Evolutionary conservation across 2,329 filamentous ascomycete species (phyloP).

Genomic region (Fusarium brevicatenulatum): DNA sequence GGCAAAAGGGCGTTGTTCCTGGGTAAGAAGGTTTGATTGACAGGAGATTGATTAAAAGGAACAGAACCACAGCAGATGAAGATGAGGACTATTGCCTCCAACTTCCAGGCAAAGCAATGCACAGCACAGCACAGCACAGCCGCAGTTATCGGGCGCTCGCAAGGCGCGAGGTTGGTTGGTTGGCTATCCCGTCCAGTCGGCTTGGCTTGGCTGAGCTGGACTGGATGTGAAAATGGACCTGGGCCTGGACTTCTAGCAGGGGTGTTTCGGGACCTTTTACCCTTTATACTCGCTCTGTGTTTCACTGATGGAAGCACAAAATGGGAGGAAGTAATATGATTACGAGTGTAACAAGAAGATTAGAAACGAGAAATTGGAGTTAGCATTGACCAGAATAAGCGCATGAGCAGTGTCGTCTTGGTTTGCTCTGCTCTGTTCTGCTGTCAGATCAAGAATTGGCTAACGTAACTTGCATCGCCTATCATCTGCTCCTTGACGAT

Average conservation of each 20-base stretch:
- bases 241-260: constrained; percentile 20
- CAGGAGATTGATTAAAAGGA: background rate
- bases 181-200: constrained; percentile 16
- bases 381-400: constrained; percentile 1
- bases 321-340: constrained; percentile 1
- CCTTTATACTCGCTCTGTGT: constrained; percentile 22
- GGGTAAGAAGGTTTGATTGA: constrained; percentile 6
- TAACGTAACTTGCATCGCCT: background rate
- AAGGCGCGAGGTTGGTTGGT: constrained; percentile 39
- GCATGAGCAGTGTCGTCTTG: background rate
- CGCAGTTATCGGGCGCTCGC: constrained; percentile 36
- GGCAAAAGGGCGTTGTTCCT: background rate
- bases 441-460: constrained; percentile 32
- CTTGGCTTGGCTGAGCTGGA: constrained; percentile 36
- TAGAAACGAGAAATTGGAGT: background rate
- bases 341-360: background rate
- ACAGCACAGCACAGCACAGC: constrained; percentile 24
- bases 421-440: background rate
- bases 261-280: constrained; percentile 28
- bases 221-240: constrained; percentile 18
- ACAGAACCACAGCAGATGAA: constrained; percentile 10
- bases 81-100: constrained; percentile 30
- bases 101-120: constrained; percentile 22
- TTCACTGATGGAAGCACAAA: constrained; percentile 17
- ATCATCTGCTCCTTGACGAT: constrained; percentile 1